These are phyloP conservation scores for Debaryomycetaceae sp. DNA, from an alignment of 1,139 yeast genomes.

Conservation along the genomic window DNA sequence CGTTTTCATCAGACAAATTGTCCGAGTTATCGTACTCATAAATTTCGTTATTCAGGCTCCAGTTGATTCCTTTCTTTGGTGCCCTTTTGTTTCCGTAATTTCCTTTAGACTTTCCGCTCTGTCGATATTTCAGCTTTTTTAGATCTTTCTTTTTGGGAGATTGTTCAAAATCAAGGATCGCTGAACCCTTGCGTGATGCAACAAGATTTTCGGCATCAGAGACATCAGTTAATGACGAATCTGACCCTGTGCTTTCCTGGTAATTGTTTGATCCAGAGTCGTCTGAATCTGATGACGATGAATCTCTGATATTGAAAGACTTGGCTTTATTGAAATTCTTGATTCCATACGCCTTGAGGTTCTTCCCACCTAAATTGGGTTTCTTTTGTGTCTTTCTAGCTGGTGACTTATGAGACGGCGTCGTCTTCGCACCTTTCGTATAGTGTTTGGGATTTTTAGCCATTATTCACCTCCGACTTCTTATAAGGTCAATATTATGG, in stretches of 20 bases:
- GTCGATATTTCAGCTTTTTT: not conserved
- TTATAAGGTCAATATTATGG: not conserved
- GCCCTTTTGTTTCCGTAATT: constrained; percentile 18
- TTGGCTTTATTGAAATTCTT: constrained; percentile 16
- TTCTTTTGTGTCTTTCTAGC: constrained; percentile 1
- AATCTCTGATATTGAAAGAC: constrained; percentile 43
- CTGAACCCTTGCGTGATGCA: constrained; percentile 10
- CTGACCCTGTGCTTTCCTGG: constrained; percentile 19
- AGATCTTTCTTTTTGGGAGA: not conserved
- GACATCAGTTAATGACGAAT: constrained; percentile 41
- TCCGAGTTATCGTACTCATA: constrained; percentile 14
- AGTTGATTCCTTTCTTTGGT: constrained; percentile 25
- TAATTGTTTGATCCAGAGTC: constrained; percentile 12
- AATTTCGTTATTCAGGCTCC: constrained; percentile 11
- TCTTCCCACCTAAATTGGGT: constrained; percentile 30
- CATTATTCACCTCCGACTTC: constrained; percentile 13
- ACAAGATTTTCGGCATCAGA: constrained; percentile 31
- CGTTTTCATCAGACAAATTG: constrained; percentile 9
- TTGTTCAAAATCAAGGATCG: constrained; percentile 5
- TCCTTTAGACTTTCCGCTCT: constrained; percentile 1
- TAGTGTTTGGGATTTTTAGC: constrained; percentile 30
- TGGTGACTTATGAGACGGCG: not conserved
- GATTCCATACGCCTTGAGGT: constrained; percentile 24
- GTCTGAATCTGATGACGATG: constrained; percentile 26
- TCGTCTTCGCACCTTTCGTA: constrained; percentile 3